Evolutionary conservation across 1,284 basidiomycete species (phyloP).

Genomic region (Exobasidium rhododendri): DNA sequence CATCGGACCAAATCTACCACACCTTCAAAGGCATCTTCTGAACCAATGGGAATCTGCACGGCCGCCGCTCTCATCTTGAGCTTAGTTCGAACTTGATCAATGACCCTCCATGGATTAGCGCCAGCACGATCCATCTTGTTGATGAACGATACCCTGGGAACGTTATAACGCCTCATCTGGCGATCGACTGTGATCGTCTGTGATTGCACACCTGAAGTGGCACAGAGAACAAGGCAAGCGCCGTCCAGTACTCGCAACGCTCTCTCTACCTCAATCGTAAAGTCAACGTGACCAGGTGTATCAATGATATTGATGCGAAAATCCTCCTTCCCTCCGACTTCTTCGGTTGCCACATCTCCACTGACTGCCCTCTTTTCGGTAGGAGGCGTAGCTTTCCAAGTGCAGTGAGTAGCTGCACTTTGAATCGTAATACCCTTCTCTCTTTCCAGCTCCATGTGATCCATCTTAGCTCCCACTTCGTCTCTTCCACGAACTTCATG

Average conservation of each 20-base stretch:
- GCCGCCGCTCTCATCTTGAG: slow-evolving; percentile 88
- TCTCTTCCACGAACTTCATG: slow-evolving; percentile 96
- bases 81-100: slow-evolving; percentile 86
- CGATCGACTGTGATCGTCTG: slow-evolving; percentile 99
- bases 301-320: slow-evolving; percentile 98
- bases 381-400: slow-evolving; percentile 73
- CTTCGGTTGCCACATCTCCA: slow-evolving; percentile 42
- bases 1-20: slow-evolving; percentile 91
- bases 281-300: slow-evolving; percentile 99
- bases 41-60: slow-evolving; percentile 93
- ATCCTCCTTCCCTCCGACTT: slow-evolving; percentile 61
- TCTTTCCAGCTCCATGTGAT: slow-evolving; percentile 97
- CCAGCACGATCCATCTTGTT: slow-evolving; percentile 99
- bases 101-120: slow-evolving; percentile 92
- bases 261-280: slow-evolving; percentile 98
- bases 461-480: slow-evolving; percentile 98
- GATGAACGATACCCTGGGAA: slow-evolving; percentile 93
- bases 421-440: slow-evolving; percentile 99
- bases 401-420: slow-evolving; percentile 95
- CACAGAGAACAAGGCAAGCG: slow-evolving; percentile 92
- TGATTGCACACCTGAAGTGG: slow-evolving; percentile 92
- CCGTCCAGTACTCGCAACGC: slow-evolving; percentile 94
- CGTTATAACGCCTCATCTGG: slow-evolving; percentile 92
- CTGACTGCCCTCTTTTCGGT: slow-evolving; percentile 54
- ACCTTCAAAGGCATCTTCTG: slow-evolving; percentile 81